Evolutionary conservation across 2,329 filamentous ascomycete species (phyloP), one percentile per base, ranked within the genome.

Genomic region (Alternaria sp.): DNA sequence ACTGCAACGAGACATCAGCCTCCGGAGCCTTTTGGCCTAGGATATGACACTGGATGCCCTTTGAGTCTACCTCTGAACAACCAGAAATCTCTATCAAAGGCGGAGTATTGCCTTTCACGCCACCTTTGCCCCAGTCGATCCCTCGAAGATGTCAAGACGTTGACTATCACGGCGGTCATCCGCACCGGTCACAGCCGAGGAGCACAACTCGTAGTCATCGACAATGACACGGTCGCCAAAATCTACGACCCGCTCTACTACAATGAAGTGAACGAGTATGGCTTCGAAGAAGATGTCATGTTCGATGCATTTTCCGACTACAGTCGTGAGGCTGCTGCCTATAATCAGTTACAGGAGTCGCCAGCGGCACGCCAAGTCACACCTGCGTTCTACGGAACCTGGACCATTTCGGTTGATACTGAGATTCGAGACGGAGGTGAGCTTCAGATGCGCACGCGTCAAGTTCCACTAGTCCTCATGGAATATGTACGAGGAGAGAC

Each of bases 231-330:
- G 30, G 58, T 61, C 10, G 58, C 58, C 20, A 61, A 61, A n/a
- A 44, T 61, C 9, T 61, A 33, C 51, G 58, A 61, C 25, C 58
- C 51, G 8, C 20, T 61, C 2, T 60, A 44, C 20, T 61, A 61
- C 49, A 3, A 15, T 0, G 18, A 25, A 6, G 4, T 8, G 3
- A 18, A 46, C 15, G 47, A 33, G 3, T 54, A 2, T 11, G 41
- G 25, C 4, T 15, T 9, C 18, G 6, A 18, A 12, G 12, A 26
- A 26, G 14, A 54, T 4, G 26, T 60, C n/a, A 7, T 55, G 5
- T 6, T 1, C 1, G 18, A 37, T 10, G 47, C 57, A 8, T 6
- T 18, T 15, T 3, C 4, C 33, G 57, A 59, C 10, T 59, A 59
- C 41, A 30, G 37, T 12, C 37, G 41, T 3, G 49, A 60, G 43